phyloP scores from a whole-genome alignment of 768 basidiomycete species.

The Pisolithus tinctorius region DNA sequence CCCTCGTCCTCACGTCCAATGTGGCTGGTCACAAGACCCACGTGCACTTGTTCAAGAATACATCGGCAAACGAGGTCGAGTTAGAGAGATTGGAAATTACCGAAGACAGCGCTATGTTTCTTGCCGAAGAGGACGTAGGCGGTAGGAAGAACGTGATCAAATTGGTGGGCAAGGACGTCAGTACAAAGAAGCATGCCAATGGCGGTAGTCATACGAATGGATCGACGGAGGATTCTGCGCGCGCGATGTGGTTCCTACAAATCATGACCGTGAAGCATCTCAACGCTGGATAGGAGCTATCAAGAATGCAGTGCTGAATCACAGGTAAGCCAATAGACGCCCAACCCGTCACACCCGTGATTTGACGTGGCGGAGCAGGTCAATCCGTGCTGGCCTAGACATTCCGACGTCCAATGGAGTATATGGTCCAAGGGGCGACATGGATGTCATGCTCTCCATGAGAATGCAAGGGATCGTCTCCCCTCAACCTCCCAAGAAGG shows the following conservation, averaged over 20 bases:
- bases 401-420: slow-evolving; percentile 35
- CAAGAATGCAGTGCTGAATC: slow-evolving; percentile 64
- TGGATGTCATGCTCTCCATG: slow-evolving; percentile 82
- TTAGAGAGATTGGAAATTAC: slow-evolving; percentile 71
- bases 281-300: slow-evolving; percentile 74
- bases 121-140: slow-evolving; percentile 50
- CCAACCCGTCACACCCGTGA: background rate
- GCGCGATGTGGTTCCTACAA: slow-evolving; percentile 54
- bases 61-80: slow-evolving; percentile 55
- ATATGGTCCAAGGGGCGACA: slow-evolving; percentile 67
- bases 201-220: slow-evolving; percentile 15
- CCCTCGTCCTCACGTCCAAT: slow-evolving; percentile 50
- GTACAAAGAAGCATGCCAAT: slow-evolving; percentile 29
- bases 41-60: slow-evolving; percentile 68
- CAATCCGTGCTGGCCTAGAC: slow-evolving; percentile 62
- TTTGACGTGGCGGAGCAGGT: slow-evolving; percentile 32
- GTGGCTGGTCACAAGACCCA: slow-evolving; percentile 35
- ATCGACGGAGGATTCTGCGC: slow-evolving; percentile 1
- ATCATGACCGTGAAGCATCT: slow-evolving; percentile 53
- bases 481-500: slow-evolving; percentile 17
- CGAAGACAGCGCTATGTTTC: slow-evolving; percentile 69
- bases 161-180: slow-evolving; percentile 58
- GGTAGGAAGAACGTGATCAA: slow-evolving; percentile 52
- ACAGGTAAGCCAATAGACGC: slow-evolving; percentile 41
- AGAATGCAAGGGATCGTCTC: slow-evolving; percentile 53